Evolutionary conservation across 495 filamentous ascomycete species (phyloP), one percentile per base, ranked within the genome.

Genomic region (Xylaria bambusicola): DNA sequence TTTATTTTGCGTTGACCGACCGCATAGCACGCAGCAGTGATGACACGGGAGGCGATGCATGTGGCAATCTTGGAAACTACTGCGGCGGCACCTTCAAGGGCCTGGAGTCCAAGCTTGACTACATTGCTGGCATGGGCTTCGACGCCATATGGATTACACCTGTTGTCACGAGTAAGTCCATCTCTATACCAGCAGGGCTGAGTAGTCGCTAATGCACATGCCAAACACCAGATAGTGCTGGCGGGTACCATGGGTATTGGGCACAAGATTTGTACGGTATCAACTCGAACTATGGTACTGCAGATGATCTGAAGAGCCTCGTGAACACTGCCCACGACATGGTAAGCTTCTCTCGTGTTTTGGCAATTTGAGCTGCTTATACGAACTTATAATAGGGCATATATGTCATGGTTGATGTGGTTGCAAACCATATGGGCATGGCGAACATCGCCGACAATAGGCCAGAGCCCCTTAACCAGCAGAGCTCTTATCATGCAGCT

Each of bases 111-210:
- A 79, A 86, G 58, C 73, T 89, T 31, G 86, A 88, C 70, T 79
- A 89, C 62, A 89, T 93, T 66, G 82, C 91, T 64, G 78, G 78
- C 54, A 88, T 93, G 85, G 89, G 91, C 15, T 93, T 93, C 62
- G 88, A 87, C 38, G 88, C 89, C 21, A 84, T 93, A 46, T 93
- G 90, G 90, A 94, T 93, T 52, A 88, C 87, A 0, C 91, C 89
- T 0, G 76, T 93, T 12, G 88, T 88, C 10, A 63, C 72, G 13
- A 75, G 73, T 63, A 53, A 66, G 65, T 71, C 20, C 20, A 10
- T 17, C 31, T 13, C 17, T 33, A 0, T 29, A 26, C 50, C 1
- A 40, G 12, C 27, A 17, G 18, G 5, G n/a, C 10, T 60, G 35
- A 40, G 26, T 61, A 55, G 20, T 31, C 55, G 47, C 50, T 18